phyloP scores from a whole-genome alignment of 164 flowering plant species.

The Vitis rupestris region DNA sequence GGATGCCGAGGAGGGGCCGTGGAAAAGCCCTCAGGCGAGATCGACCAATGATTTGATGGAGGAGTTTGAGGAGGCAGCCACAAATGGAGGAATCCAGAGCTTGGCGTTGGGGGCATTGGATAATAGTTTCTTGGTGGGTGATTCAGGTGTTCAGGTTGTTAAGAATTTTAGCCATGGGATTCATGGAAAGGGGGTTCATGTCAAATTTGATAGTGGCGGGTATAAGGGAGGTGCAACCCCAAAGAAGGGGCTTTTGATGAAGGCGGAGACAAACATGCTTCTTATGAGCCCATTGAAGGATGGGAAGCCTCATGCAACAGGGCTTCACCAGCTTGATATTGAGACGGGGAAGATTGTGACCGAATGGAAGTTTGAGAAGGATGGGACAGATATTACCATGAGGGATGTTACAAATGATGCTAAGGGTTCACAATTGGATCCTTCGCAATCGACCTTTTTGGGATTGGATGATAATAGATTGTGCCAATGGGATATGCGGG shows the following conservation, averaged over 20 bases:
- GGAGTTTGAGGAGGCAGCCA: conserved; percentile 48
- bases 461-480: conserved; percentile 50
- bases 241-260: conserved; percentile 40
- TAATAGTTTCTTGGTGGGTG: conserved; percentile 46
- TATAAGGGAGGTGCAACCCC: conserved; percentile 22
- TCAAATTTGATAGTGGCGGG: conserved; percentile 28
- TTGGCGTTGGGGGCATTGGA: conserved; percentile 46
- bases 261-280: conserved; percentile 46
- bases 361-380: conserved; percentile 50
- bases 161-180: conserved; percentile 31
- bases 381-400: conserved; percentile 44
- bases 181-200: conserved; percentile 43
- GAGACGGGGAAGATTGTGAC: conserved; percentile 45
- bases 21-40: conserved; percentile 21
- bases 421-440: conserved; percentile 43
- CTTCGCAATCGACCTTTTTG: conserved; percentile 43
- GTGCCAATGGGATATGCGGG: conserved; percentile 57
- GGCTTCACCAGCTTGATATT: conserved; percentile 40
- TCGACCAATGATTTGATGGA: conserved; percentile 34
- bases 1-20: conserved; percentile 27
- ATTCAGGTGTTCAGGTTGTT: conserved; percentile 42
- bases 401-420: conserved; percentile 39
- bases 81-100: conserved; percentile 41
- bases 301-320: conserved; percentile 36
- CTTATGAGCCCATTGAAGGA: conserved; percentile 43